Base-by-base conservation (phyloP, 345 rosid genomes). In the Gossypium herbaceum region DNA sequence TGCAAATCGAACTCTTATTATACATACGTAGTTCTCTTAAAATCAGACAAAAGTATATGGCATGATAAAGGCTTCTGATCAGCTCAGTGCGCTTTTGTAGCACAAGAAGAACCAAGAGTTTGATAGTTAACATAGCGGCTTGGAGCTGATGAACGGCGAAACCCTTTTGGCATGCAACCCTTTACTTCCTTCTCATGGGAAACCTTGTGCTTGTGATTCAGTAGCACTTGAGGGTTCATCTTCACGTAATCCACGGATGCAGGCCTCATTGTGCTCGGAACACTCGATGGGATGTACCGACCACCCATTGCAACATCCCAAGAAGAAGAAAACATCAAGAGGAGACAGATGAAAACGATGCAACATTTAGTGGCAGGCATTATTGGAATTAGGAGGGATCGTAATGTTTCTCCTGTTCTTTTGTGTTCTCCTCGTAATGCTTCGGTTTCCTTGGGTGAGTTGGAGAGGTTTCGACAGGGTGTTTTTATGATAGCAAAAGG, bases 81-180 rank as follows among this genome's bases (percentile, higher is more conserved):
- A 7, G 63, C 20, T 56, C 25, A 7, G 12, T 27, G 68, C 3
- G 50, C 1, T 58, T 16, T 50, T 0, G 72, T 69, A 11, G 82
- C 79, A 72, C 94, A 92, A 4, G 79, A 81, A 59, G 80, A 82
- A 48, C 92, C 88, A 74, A 93, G 86, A 24, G 98, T 86, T 50
- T 86, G 86, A 61, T 84, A 85, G 79, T 95, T 95, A 13, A 86
- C 94, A 62, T 71, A 90, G 80, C 99, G 91, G 75, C 98, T 92
- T 0, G 99, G 99, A 25, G 98, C 92, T 0, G 99, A 95, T 17
- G 90, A 84, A 12, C 76, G 96, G 73, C 83, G 74, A 4, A 71
- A 70, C 76, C 97, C 99, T 73, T 95, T 95, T 1, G 99, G 98
- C 95, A 88, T 52, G 78, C 99, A 95, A 60, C 82, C 79, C 72